Evolutionary conservation across 2,329 filamentous ascomycete species (phyloP).

Genomic region (Phaeosphaeria sp.): DNA sequence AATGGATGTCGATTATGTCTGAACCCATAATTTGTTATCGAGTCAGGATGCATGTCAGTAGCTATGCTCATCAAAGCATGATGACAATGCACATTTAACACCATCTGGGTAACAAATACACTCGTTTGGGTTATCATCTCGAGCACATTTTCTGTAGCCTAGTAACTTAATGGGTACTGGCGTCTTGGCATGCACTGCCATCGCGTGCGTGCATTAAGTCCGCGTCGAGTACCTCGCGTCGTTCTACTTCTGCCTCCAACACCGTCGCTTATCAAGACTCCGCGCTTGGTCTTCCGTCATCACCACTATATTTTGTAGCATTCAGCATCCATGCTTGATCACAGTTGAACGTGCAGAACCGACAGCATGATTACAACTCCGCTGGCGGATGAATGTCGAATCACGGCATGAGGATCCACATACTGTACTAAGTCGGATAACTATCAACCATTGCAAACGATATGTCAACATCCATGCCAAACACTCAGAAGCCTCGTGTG

Average conservation of each 20-base stretch:
- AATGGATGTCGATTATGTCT: no score
- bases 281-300: neutral
- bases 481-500: constrained; percentile 33
- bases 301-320: neutral
- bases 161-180: neutral
- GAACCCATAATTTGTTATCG: no score
- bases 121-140: no score
- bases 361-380: neutral
- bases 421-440: neutral
- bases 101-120: no score
- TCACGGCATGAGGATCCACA: neutral
- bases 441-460: neutral
- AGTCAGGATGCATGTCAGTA: no score
- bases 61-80: no score
- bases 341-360: neutral
- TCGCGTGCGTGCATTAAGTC: neutral
- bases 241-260: neutral
- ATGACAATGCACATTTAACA: no score
- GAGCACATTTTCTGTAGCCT: no score
- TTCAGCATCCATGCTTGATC: neutral
- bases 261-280: neutral
- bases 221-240: neutral
- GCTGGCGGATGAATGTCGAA: neutral
- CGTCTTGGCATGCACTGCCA: neutral
- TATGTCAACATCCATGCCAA: constrained; percentile 42